These are phyloP conservation scores for Cunninghamia lanceolata DNA, from an alignment of 75 land plant genomes.

Conservation along the genomic window DNA sequence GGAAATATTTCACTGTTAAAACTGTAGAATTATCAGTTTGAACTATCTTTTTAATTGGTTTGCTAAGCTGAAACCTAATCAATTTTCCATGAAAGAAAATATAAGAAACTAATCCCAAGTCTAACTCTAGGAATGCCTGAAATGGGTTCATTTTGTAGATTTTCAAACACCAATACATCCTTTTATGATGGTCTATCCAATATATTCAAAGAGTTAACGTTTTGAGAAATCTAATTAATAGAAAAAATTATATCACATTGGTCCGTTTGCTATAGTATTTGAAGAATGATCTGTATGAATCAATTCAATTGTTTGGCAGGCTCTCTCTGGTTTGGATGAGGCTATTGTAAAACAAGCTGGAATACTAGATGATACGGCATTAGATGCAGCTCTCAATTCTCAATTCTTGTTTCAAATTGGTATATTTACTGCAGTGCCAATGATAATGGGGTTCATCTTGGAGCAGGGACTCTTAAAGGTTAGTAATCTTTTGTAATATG, in stretches of 20 bases:
- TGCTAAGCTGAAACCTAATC: background rate
- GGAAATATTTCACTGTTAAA: background rate
- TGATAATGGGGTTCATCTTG: slow-evolving; percentile 84
- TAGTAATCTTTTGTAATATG: background rate
- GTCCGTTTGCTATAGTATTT: background rate
- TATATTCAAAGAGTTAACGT: background rate
- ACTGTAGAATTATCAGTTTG: background rate
- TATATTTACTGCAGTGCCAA: slow-evolving; percentile 92
- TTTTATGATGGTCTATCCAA: background rate
- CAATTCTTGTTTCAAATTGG: slow-evolving; percentile 95
- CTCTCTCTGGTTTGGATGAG: slow-evolving; percentile 82
- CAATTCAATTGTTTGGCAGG: slow-evolving; percentile 36
- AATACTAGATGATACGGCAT: slow-evolving; percentile 58
- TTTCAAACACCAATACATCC: background rate
- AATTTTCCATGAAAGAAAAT: background rate
- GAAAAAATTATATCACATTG: background rate
- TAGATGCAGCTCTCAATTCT: slow-evolving; percentile 77
- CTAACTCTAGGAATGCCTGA: no score
- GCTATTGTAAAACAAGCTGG: slow-evolving; percentile 40
- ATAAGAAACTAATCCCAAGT: background rate
- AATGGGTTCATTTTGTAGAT: background rate
- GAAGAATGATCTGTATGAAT: background rate
- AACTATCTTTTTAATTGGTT: background rate
- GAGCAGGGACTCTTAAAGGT: slow-evolving; percentile 87
- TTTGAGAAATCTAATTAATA: background rate